phyloP scores from a whole-genome alignment of 2,329 filamentous ascomycete species.

The Exophiala calicioides region DNA sequence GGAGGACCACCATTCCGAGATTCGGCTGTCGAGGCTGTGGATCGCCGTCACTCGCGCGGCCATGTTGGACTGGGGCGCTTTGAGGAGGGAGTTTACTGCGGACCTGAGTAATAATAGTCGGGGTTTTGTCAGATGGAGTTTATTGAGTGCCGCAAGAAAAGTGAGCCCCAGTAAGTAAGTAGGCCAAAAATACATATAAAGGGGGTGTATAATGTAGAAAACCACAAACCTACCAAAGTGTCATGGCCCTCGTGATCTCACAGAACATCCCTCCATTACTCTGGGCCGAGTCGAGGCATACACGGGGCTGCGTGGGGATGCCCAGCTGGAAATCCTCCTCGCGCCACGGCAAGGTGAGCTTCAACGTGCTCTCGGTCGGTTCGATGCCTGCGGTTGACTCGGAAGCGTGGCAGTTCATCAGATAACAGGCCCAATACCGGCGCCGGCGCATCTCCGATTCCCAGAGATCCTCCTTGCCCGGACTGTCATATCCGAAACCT shows the following conservation, averaged over 20 bases:
- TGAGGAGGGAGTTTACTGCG: no score
- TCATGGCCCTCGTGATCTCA: constrained; percentile 12
- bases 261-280: constrained; percentile 1
- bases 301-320: background rate
- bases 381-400: constrained; percentile 12
- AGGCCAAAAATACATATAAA: no score
- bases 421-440: constrained; percentile 17
- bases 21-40: no score
- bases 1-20: no score
- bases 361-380: constrained; percentile 1
- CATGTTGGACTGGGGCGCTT: no score
- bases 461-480: background rate
- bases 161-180: no score
- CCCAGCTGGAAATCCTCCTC: constrained; percentile 14
- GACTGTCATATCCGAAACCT: constrained; percentile 5
- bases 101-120: no score
- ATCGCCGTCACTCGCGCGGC: no score
- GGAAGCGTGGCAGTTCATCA: constrained; percentile 8
- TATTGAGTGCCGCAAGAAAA: no score
- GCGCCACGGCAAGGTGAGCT: constrained; percentile 9
- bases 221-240: constrained; percentile 19
- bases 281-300: background rate
- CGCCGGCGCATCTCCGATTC: constrained; percentile 15
- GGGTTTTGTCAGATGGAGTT: no score
- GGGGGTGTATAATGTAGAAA: no score